A percentile compares a stretch with the other conserved stretches of the same genome.
phyloP scores from a whole-genome alignment of 352 stramenopile species.

The Pythium aristosporum region DNA sequence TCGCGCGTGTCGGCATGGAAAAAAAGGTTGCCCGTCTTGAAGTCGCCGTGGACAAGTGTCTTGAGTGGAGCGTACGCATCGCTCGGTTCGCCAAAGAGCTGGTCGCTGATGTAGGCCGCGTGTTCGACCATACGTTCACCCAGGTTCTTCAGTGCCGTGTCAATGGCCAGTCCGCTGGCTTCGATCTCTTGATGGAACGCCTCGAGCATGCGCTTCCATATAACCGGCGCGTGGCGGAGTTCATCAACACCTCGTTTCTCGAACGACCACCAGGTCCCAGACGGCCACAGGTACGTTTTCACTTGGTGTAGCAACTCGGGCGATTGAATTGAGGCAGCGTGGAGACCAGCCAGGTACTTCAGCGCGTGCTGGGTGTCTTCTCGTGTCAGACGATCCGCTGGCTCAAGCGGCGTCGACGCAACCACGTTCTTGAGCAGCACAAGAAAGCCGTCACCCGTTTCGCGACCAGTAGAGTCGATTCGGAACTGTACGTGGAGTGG shows the following conservation, averaged over 20 bases:
- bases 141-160: constrained; percentile 26
- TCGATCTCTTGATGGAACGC: constrained; percentile 31
- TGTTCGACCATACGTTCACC: constrained; percentile 47
- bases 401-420: constrained; percentile 23
- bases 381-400: constrained; percentile 37
- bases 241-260: constrained; percentile 50
- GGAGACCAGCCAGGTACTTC: constrained; percentile 47
- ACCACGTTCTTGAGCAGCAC: constrained; percentile 53
- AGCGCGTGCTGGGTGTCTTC: constrained; percentile 43
- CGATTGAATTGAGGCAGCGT: constrained; percentile 36
- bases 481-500: constrained; percentile 50
- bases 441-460: constrained; percentile 45
- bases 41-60: constrained; percentile 66
- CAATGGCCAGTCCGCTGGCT: constrained; percentile 4
- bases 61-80: constrained; percentile 26
- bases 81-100: constrained; percentile 32
- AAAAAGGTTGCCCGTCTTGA: constrained; percentile 74
- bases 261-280: constrained; percentile 58
- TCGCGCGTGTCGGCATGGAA: constrained; percentile 42
- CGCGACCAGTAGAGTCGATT: constrained; percentile 20
- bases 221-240: constrained; percentile 32
- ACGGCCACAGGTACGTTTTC: constrained; percentile 36
- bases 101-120: constrained; percentile 46
- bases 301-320: constrained; percentile 29
- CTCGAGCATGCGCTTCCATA: constrained; percentile 45